phyloP scores from a whole-genome alignment of 805 yeast genomes.

The Candida berthetii region DNA sequence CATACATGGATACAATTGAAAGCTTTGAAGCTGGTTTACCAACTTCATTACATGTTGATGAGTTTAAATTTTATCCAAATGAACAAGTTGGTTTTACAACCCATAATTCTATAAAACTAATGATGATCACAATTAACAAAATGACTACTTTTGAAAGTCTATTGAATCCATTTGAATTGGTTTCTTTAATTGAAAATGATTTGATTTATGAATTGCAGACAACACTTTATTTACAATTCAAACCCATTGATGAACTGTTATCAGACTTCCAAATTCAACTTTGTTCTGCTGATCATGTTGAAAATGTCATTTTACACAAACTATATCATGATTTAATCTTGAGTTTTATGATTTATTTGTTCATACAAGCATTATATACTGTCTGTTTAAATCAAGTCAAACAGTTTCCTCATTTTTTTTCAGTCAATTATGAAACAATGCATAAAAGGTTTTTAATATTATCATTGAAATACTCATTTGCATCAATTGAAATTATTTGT shows the following conservation, averaged over 20 bases:
- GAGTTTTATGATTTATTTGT: background rate
- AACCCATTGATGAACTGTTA: background rate
- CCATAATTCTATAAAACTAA: no score
- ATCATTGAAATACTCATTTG: background rate
- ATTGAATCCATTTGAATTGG: background rate
- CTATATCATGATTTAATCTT: no score
- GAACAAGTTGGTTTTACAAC: background rate
- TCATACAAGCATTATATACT: background rate
- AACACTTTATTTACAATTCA: background rate
- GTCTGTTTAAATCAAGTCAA: background rate
- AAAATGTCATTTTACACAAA: no score
- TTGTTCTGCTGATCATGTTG: no score
- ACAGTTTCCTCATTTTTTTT: background rate
- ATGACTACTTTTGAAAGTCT: background rate
- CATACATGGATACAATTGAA: background rate
- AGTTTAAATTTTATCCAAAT: background rate
- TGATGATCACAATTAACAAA: background rate
- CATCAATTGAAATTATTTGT: no score
- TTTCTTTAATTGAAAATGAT: background rate
- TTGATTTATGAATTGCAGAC: background rate
- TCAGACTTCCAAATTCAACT: background rate
- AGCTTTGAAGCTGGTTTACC: background rate
- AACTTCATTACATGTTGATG: background rate
- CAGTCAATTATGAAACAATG: background rate
- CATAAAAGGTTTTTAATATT: background rate